These are phyloP conservation scores for Hymenoscyphus occultus DNA, from an alignment of 2,329 filamentous ascomycete species.

Conservation along the genomic window DNA sequence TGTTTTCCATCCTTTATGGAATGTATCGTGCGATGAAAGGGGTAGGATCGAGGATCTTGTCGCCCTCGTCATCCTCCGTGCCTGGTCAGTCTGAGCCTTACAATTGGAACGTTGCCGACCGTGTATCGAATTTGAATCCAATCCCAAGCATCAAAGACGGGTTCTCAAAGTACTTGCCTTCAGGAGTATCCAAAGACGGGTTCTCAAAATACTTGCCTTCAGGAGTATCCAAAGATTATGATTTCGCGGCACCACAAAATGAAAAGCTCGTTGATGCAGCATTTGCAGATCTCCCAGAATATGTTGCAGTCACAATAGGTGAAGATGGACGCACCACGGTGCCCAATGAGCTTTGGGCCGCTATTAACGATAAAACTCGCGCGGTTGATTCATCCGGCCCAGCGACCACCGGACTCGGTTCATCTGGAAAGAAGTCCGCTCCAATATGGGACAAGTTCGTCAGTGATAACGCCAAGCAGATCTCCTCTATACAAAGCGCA, in stretches of 20 bases:
- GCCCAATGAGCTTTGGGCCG: slow-evolving; percentile 62
- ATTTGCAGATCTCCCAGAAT: slow-evolving; percentile 41
- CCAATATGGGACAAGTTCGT: slow-evolving; percentile 21
- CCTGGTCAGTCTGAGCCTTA: too few relatives aligned
- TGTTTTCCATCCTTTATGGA: too few relatives aligned
- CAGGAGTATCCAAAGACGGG: too few relatives aligned
- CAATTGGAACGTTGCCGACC: too few relatives aligned
- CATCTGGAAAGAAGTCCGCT: slow-evolving; percentile 16
- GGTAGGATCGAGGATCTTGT: too few relatives aligned
- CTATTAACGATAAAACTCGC: slow-evolving; percentile 57
- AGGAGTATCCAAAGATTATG: too few relatives aligned
- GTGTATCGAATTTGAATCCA: too few relatives aligned
- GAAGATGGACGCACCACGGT: slow-evolving; percentile 53
- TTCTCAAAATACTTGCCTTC: too few relatives aligned
- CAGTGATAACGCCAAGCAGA: slow-evolving; percentile 19
- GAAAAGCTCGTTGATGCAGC: slow-evolving; percentile 41
- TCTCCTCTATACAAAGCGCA: slow-evolving; percentile 12
- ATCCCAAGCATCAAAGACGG: too few relatives aligned
- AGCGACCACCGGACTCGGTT: slow-evolving; percentile 7
- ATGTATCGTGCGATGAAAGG: too few relatives aligned
- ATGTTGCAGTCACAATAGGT: slow-evolving; percentile 54
- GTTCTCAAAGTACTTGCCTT: too few relatives aligned
- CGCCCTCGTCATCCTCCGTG: too few relatives aligned
- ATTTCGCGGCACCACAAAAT: slow-evolving; percentile 33
- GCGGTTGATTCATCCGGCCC: slow-evolving; percentile 15